Conservation (phyloP, 768 basidiomycete genomes). For the Pholiota conissans region DNA sequence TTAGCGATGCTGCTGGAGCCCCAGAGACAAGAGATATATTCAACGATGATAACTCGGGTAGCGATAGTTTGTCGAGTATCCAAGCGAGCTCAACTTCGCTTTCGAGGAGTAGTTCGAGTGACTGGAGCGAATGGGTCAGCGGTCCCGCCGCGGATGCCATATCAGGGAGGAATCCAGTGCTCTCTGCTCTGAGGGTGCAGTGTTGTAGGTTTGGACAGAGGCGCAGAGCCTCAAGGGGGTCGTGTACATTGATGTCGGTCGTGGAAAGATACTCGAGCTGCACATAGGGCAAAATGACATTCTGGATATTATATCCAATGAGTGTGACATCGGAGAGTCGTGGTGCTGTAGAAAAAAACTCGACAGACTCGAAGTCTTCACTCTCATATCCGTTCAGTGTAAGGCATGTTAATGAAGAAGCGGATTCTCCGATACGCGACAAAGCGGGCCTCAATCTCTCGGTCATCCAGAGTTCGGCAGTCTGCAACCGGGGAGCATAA, state of each 20-base stretch:
- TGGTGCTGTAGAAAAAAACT: constrained; percentile 16
- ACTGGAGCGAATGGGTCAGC: no score
- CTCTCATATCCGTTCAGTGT: constrained; percentile 18
- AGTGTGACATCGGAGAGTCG: constrained; percentile 16
- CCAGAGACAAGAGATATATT: no score
- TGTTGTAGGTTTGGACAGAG: constrained; percentile 7
- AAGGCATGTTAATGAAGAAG: constrained; percentile 14
- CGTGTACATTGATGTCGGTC: constrained; percentile 13
- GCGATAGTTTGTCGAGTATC: no score
- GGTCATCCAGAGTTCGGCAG: constrained; percentile 20
- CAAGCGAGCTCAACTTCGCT: no score
- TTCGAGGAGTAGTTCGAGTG: no score
- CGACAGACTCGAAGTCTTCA: constrained; percentile 6
- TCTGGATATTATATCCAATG: constrained; percentile 12
- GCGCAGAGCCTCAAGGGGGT: constrained; percentile 16
- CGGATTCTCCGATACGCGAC: constrained; percentile 3
- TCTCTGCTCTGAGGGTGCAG: neutral
- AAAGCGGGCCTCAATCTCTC: constrained; percentile 14
- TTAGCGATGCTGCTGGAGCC: no score
- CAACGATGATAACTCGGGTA: no score
- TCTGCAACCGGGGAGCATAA: constrained; percentile 19
- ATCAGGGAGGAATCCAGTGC: no score
- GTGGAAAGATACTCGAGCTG: constrained; percentile 16
- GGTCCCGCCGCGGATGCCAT: no score
- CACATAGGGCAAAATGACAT: constrained; percentile 19